Conservation (phyloP, 2,329 filamentous ascomycete genomes). For the Pseudovirgaria hyperparasitica region DNA sequence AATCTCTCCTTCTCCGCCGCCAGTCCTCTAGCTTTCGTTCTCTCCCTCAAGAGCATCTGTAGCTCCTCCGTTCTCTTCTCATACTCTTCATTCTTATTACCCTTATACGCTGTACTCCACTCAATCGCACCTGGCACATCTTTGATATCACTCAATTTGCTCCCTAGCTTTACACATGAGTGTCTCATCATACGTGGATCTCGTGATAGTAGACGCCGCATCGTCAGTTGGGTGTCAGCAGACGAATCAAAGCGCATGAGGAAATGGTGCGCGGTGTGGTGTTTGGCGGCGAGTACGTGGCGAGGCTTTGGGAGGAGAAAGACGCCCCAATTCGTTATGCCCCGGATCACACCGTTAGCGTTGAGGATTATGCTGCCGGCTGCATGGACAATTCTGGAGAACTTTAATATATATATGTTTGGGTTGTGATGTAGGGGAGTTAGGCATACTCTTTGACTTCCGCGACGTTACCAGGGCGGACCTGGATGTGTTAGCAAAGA, state of each 20-base stretch:
- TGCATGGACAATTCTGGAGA: constrained; percentile 67
- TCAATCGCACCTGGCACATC: constrained; percentile 44
- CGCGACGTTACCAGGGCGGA: constrained; percentile 75
- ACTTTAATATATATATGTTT: constrained; percentile 1
- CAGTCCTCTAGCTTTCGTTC: too few relatives aligned
- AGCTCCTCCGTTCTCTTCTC: too few relatives aligned
- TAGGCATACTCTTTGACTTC: constrained; percentile 85
- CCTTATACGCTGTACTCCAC: too few relatives aligned
- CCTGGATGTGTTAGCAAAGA: constrained; percentile 39
- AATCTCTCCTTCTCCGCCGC: too few relatives aligned
- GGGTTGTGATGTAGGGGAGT: constrained; percentile 7
- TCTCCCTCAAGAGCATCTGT: too few relatives aligned
- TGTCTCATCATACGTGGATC: constrained; percentile 88
- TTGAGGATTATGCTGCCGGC: constrained; percentile 72
- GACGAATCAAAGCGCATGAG: constrained; percentile 90
- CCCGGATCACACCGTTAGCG: constrained; percentile 78
- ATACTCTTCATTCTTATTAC: too few relatives aligned
- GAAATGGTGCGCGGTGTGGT: constrained; percentile 89
- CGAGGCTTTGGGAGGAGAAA: constrained; percentile 74
- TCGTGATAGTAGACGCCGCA: constrained; percentile 63
- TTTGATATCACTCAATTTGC: constrained; percentile 49
- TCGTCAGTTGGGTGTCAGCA: constrained; percentile 56
- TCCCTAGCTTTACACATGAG: constrained; percentile 73
- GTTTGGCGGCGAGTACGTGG: constrained; percentile 68
- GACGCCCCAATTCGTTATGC: constrained; percentile 88